Percentiles rank a stretch among this genome's conserved stretches.
phyloP scores from a whole-genome alignment of 1,139 yeast species.

The Protomyces lactucae-debilis region DNA sequence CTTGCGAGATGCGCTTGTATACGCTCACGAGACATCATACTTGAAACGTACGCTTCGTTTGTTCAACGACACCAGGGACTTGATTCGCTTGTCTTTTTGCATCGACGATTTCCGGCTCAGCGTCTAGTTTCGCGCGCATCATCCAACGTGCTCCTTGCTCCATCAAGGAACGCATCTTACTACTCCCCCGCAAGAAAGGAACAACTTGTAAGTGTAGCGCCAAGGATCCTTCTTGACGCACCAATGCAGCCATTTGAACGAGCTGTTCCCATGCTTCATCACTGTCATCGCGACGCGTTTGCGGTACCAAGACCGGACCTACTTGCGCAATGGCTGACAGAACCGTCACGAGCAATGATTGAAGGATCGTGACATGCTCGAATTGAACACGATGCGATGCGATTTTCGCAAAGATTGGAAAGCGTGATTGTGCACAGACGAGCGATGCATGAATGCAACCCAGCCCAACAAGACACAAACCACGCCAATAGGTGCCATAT shows the following conservation, averaged over 20 bases:
- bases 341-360: constrained; percentile 24
- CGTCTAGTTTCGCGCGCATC: constrained; percentile 13
- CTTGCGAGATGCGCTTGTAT: constrained; percentile 1
- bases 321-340: constrained; percentile 30
- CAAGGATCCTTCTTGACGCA: constrained; percentile 5
- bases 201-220: constrained; percentile 9
- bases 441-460: constrained; percentile 34
- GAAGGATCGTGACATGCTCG: constrained; percentile 29
- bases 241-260: background rate
- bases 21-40: background rate
- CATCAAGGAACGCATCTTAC: constrained; percentile 2
- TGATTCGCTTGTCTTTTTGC: background rate
- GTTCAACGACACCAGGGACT: background rate
- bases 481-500: constrained; percentile 36
- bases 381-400: constrained; percentile 23
- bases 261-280: background rate
- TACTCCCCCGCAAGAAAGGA: constrained; percentile 4
- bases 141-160: constrained; percentile 16
- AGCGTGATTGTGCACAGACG: constrained; percentile 33
- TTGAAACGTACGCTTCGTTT: background rate
- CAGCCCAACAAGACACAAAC: constrained; percentile 32
- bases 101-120: constrained; percentile 14
- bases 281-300: background rate
- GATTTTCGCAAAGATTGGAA: constrained; percentile 15
- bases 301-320: constrained; percentile 29